Conservation (phyloP, 1,284 basidiomycete genomes). For the Singerocomus inundabilis region DNA sequence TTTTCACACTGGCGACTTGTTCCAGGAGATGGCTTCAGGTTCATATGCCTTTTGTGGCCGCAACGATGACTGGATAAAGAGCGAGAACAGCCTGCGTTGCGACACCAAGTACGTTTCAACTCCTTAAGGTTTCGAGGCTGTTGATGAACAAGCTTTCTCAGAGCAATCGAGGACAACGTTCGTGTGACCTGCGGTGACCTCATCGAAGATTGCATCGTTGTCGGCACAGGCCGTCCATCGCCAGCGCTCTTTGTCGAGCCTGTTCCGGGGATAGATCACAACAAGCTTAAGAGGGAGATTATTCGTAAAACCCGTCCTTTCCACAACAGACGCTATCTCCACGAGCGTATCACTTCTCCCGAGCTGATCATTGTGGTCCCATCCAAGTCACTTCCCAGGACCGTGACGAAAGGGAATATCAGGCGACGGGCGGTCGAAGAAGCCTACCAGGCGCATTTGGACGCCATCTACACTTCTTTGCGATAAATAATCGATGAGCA, state of each 20-base stretch:
- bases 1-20: slow-evolving; percentile 74
- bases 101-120: slow-evolving; percentile 57
- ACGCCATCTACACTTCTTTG: slow-evolving; percentile 45
- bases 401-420: slow-evolving; percentile 69
- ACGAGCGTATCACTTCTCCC: slow-evolving; percentile 58
- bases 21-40: slow-evolving; percentile 55
- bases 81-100: slow-evolving; percentile 67
- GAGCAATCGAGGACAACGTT: slow-evolving; percentile 70
- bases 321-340: slow-evolving; percentile 62
- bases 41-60: slow-evolving; percentile 62
- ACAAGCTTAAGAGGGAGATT: slow-evolving; percentile 60
- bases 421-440: slow-evolving; percentile 64
- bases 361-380: slow-evolving; percentile 58
- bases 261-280: slow-evolving; percentile 43
- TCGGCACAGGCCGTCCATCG: slow-evolving; percentile 62
- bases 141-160: slow-evolving; percentile 24
- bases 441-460: slow-evolving; percentile 49
- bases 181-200: slow-evolving; percentile 52
- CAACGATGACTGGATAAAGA: slow-evolving; percentile 79
- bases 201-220: slow-evolving; percentile 61
- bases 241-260: slow-evolving; percentile 69
- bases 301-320: slow-evolving; percentile 63
- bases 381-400: slow-evolving; percentile 55
- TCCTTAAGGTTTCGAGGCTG: background rate
- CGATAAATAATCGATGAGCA: slow-evolving; percentile 12